Conservation (phyloP, 2,329 filamentous ascomycete genomes). For the Nemania sp. region DNA sequence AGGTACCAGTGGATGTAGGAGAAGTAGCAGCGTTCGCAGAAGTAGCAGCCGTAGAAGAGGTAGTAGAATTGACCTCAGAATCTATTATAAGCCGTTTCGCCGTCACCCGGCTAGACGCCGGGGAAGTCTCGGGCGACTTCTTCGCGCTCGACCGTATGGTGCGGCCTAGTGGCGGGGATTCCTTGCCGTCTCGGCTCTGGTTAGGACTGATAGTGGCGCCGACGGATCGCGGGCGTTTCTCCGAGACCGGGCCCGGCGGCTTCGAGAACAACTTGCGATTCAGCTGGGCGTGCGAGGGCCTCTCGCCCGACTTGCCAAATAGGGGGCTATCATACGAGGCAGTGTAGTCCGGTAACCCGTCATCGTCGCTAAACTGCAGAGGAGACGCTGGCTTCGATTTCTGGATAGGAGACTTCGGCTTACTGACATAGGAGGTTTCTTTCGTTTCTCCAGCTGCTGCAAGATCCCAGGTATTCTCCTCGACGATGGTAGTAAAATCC, state of each 20-base stretch:
- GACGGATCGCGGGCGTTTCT: constrained; percentile 18
- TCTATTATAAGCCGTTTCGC: constrained; percentile 29
- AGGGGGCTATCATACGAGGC: constrained; percentile 51
- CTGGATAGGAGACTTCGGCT: constrained; percentile 17
- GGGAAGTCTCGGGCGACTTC: constrained; percentile 35
- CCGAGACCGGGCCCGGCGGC: constrained; percentile 34
- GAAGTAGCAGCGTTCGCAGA: constrained; percentile 23
- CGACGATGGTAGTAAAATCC: constrained; percentile 60
- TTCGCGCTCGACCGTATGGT: constrained; percentile 28
- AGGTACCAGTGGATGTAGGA: background rate
- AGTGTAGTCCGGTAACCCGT: constrained; percentile 29
- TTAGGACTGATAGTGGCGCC: background rate
- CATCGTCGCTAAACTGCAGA: background rate
- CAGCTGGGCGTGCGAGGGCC: constrained; percentile 47
- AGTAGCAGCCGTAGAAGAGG: constrained; percentile 30
- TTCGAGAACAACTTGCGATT: constrained; percentile 50
- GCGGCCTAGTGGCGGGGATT: constrained; percentile 12
- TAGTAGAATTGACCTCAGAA: constrained; percentile 26
- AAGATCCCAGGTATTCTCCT: constrained; percentile 62
- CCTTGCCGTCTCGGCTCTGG: constrained; percentile 17
- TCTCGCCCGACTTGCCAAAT: constrained; percentile 51
- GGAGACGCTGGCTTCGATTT: constrained; percentile 11
- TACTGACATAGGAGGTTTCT: constrained; percentile 45
- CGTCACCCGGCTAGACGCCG: constrained; percentile 17
- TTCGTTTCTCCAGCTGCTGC: constrained; percentile 50